Evolutionary conservation across 306 rosid species (phyloP), one percentile per base, ranked within the genome.

Genomic region (Geum urbanum): DNA sequence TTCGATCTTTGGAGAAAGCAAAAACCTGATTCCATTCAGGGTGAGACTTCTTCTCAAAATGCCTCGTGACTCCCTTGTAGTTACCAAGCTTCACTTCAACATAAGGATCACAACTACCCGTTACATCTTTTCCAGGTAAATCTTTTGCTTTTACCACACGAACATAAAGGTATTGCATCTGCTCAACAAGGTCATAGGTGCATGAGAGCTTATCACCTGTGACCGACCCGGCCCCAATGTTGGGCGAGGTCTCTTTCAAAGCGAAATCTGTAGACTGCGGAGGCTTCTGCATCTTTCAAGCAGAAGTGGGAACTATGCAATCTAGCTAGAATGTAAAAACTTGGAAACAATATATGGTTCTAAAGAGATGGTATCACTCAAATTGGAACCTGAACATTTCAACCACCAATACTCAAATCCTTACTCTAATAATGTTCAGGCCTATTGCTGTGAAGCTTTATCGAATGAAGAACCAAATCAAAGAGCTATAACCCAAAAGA

Each of bases 121-220:
- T 86, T 35, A 92, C 81, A 79, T 92, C 98, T 79, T 89, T 92
- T 57, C 79, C 74, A 45, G 96, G 98, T 53, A 92, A 86, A 47
- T 92, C 95, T 77, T 77, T 89, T 69, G 97, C 96, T 82, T 89
- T 92, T 27, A 92, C 96, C 37, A 92, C 97, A 0, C 86, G 79
- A 65, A 92, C 92, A 65, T 89, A 92, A 64, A 92, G 95, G 63
- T 92, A 88, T 22, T 84, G 95, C 96, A 92, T 92, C 74, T 87
- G 98, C 70, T 92, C 98, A 53, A 92, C 98, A 9, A 92, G 84
- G 66, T 92, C 98, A 86, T 92, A 89, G 70, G 98, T 74, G 81
- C 87, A 83, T 4, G 96, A 82, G 55, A 92, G 95, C 85, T 92
- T 92, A 79, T 92, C 91, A 43, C 79, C 67, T 1, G 72, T 73